Evolutionary conservation across 148 eudicot genomes (phyloP), one percentile per base, ranked within the genome.

Genomic region (Cornus kousa): DNA sequence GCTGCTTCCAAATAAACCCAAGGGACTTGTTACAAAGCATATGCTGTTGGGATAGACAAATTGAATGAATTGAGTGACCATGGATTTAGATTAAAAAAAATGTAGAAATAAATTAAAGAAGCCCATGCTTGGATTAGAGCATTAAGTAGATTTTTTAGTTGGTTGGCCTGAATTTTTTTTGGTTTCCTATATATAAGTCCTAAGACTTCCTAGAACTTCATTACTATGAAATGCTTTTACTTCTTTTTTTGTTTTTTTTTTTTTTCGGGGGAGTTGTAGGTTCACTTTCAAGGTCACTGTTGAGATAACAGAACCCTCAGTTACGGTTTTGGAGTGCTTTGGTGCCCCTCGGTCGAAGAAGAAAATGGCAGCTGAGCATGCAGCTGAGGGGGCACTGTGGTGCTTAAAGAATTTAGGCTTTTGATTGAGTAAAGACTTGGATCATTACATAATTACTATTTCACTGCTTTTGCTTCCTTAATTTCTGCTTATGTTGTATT

Each of bases 321-420:
- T 3, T 1, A 20, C 8, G 11, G 67, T 32, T 74, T 57, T 74
- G 77, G 67, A 74, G 53, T 74, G 77, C 77, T 55, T 35, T n/a
- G 67, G 76, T 0, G 14, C 76, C 65, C 76, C 76, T 33, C 46
- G 11, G n/a, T 7, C 40, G 32, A 74, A 35, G 77, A 74, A 74
- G 67, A 74, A 59, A 53, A 55, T 40, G 59, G 77, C 77, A 74
- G 67, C 23, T 14, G 8, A 57, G 3, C 67, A 74, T n/a, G 76
- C 76, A 74, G 76, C 76, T 10, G 68, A 74, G 53, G 77, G 46
- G 46, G 68, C 77, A 32, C 67, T 74, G 20, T 33, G 67, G 77
- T 74, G 13, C 67, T 57, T 59, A 23, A 32, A 35, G 77, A 40
- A 74, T 17, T 9, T 57, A 33, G 77, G 46, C 55, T 19, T 57